phyloP scores from a whole-genome alignment of 495 filamentous ascomycete species.

The Aspergillus campestris region DNA sequence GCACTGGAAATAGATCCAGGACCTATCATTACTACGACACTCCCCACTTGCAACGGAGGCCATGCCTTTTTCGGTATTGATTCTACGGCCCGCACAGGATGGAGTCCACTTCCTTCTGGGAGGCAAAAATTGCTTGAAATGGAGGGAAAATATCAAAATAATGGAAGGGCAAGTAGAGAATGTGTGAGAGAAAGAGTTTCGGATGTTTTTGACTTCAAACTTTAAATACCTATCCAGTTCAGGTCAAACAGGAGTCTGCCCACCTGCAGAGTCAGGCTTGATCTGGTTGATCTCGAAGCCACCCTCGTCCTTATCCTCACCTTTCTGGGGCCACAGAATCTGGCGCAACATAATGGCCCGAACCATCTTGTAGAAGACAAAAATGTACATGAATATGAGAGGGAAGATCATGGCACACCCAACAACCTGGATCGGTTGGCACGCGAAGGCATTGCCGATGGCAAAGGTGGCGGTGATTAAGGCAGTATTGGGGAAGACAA shows the following conservation, averaged over 20 bases:
- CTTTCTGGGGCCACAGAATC: slow-evolving; percentile 65
- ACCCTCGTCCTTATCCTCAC: slow-evolving; percentile 55
- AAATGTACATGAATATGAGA: slow-evolving; percentile 58
- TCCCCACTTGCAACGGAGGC: too few relatives aligned
- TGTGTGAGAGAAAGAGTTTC: too few relatives aligned
- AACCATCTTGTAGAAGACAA: slow-evolving; percentile 65
- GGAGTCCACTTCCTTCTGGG: too few relatives aligned
- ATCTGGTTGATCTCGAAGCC: slow-evolving; percentile 41
- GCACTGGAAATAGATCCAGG: too few relatives aligned
- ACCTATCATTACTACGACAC: too few relatives aligned
- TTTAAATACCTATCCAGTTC: background rate
- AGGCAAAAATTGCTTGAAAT: too few relatives aligned
- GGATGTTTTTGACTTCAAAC: background rate
- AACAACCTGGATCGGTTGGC: slow-evolving; percentile 52
- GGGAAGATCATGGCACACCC: slow-evolving; percentile 57
- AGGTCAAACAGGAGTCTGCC: slow-evolving; percentile 5
- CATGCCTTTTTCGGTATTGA: too few relatives aligned
- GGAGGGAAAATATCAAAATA: too few relatives aligned
- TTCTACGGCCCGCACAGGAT: too few relatives aligned
- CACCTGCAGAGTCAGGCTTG: slow-evolving; percentile 16
- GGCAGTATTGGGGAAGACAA: slow-evolving; percentile 81
- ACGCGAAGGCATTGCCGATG: slow-evolving; percentile 57
- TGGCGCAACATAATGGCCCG: slow-evolving; percentile 54
- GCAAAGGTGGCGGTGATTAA: slow-evolving; percentile 66
- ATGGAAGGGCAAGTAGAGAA: too few relatives aligned